Percentiles rank a stretch among this genome's conserved stretches.
Evolutionary conservation across 176 grass and related monocot genomes (phyloP).

Genomic region (Secale cereale): DNA sequence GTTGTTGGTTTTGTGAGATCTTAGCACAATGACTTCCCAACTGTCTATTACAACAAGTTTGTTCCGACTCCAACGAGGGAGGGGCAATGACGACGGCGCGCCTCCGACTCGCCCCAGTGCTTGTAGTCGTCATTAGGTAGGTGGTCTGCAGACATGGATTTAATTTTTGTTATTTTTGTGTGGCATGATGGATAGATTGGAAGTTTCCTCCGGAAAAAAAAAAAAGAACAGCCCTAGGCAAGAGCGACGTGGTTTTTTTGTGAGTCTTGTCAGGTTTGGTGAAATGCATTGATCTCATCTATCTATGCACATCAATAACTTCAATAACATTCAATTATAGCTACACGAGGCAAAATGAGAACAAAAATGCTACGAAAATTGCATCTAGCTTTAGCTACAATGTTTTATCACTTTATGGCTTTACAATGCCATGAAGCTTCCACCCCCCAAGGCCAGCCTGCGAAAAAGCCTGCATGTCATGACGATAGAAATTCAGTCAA

Average conservation of each 20-base stretch:
- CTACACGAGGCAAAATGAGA: conserved; percentile 11
- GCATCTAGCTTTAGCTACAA: conserved; percentile 22
- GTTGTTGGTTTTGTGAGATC: too few species aligned
- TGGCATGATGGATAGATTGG: too few species aligned
- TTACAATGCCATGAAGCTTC: conserved; percentile 87
- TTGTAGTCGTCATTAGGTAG: too few species aligned
- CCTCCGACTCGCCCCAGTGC: too few species aligned
- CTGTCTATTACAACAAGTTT: too few species aligned
- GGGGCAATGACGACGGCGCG: too few species aligned
- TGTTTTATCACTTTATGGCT: conserved; percentile 47
- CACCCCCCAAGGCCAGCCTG: conserved; percentile 81
- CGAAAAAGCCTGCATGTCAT: conserved; percentile 68
- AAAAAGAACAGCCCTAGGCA: too few species aligned
- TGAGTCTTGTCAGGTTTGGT: neutral
- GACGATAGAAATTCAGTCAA: neutral
- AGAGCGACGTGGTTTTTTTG: neutral
- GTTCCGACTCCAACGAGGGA: too few species aligned
- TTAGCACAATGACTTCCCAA: too few species aligned
- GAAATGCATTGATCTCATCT: conserved; percentile 20
- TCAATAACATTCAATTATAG: neutral
- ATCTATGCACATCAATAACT: conserved; percentile 27
- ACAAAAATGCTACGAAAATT: conserved; percentile 48
- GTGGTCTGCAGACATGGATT: too few species aligned
- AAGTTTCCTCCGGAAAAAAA: too few species aligned
- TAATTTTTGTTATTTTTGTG: too few species aligned